A percentile compares a stretch with the other conserved stretches of the same genome.
Conservation (phyloP, 2,329 filamentous ascomycete species). For the Drechmeria coniospora region DNA sequence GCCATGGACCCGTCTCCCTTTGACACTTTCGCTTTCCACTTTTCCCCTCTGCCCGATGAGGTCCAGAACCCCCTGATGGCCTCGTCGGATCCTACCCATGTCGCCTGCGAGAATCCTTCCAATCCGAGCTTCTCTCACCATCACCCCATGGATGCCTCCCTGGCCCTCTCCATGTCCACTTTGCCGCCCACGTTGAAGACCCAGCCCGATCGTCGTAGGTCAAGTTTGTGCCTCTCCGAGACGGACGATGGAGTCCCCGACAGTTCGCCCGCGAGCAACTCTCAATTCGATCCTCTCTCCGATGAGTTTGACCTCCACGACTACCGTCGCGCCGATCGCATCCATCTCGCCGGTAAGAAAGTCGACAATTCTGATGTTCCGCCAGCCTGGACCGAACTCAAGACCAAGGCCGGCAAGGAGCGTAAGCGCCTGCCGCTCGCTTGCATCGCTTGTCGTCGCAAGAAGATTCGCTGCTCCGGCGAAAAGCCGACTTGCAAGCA, state of each 20-base stretch:
- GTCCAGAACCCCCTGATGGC: constrained; percentile 11
- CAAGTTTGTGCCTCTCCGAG: constrained; percentile 28
- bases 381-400: constrained; percentile 66
- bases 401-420: constrained; percentile 90
- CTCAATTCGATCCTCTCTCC: constrained; percentile 35
- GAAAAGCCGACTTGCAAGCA: constrained; percentile 98
- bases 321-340: constrained; percentile 31
- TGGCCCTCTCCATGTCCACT: constrained; percentile 5
- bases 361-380: constrained; percentile 43
- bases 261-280: constrained; percentile 26
- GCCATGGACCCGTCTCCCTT: constrained; percentile 34
- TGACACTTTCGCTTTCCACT: constrained; percentile 37
- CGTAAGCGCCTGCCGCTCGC: constrained; percentile 83
- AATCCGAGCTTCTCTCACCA: constrained; percentile 21
- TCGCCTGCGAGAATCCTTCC: constrained; percentile 15
- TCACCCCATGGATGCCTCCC: constrained; percentile 5
- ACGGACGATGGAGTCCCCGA: constrained; percentile 29
- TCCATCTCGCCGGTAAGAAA: constrained; percentile 39
- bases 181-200: constrained; percentile 11
- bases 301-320: constrained; percentile 44
- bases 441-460: constrained; percentile 87
- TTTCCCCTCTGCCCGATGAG: constrained; percentile 19
- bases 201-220: constrained; percentile 10
- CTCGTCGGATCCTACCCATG: constrained; percentile 18
- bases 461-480: constrained; percentile 95